These are phyloP conservation scores for Saturnispora gosingensis DNA, from an alignment of 805 yeast genomes.

Conservation along the genomic window DNA sequence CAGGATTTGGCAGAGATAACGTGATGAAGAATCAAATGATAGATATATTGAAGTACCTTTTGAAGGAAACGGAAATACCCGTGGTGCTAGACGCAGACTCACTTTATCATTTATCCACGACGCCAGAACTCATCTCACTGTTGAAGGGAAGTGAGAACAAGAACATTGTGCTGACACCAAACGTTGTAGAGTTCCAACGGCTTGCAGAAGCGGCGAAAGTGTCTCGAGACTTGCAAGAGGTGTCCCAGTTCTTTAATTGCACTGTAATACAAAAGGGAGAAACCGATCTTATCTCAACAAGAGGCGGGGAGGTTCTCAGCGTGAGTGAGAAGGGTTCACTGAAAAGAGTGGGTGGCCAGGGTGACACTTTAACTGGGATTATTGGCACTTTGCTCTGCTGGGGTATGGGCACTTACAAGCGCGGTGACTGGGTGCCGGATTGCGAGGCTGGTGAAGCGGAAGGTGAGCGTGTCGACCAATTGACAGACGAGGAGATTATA, in stretches of 20 bases:
- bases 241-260: slow-evolving; percentile 45
- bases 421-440: slow-evolving; percentile 45
- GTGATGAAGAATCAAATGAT: slow-evolving; percentile 53
- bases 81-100: slow-evolving; percentile 89
- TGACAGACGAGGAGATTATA: slow-evolving; percentile 24
- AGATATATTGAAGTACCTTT: slow-evolving; percentile 36
- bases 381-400: slow-evolving; percentile 78
- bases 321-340: slow-evolving; percentile 50
- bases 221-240: slow-evolving; percentile 26
- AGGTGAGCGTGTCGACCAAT: slow-evolving; percentile 22
- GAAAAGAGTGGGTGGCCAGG: slow-evolving; percentile 93
- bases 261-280: slow-evolving; percentile 68
- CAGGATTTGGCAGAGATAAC: slow-evolving; percentile 84
- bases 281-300: slow-evolving; percentile 48
- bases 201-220: slow-evolving; percentile 33
- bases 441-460: slow-evolving; percentile 10
- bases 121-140: slow-evolving; percentile 39
- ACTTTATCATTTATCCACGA: slow-evolving; percentile 51
- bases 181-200: slow-evolving; percentile 74
- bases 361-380: slow-evolving; percentile 84
- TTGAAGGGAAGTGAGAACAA: slow-evolving; percentile 31
- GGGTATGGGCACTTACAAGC: slow-evolving; percentile 71
- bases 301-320: slow-evolving; percentile 34
- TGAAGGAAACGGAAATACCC: slow-evolving; percentile 48
- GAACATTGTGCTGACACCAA: slow-evolving; percentile 77